Evolutionary conservation across 352 stramenopile species (phyloP).

Genomic region (Globisporangium acanthophoron): DNA sequence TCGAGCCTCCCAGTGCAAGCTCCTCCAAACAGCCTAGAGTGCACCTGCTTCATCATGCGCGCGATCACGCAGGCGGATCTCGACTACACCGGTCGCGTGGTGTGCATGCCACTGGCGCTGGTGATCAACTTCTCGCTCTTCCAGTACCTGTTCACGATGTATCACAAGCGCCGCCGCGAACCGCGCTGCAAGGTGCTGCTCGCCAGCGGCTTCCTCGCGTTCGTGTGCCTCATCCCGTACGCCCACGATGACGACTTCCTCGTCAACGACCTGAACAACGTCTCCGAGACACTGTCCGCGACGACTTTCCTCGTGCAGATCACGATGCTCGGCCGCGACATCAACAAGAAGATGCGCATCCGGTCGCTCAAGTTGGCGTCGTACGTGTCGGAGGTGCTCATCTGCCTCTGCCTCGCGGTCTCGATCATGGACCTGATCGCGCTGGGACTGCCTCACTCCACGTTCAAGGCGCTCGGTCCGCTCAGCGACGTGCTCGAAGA

Average conservation of each 20-base stretch:
- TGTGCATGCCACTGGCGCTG: constrained; percentile 2
- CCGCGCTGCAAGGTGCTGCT: constrained; percentile 1
- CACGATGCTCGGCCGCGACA: constrained; percentile 25
- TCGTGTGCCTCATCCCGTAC: constrained; percentile 17
- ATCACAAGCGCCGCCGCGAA: constrained; percentile 11
- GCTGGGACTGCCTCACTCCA: not conserved
- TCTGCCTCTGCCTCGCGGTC: constrained; percentile 11
- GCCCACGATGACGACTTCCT: constrained; percentile 11
- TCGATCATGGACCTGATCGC: not conserved
- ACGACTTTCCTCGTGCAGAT: constrained; percentile 31
- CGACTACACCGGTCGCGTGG: not conserved
- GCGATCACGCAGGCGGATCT: not conserved
- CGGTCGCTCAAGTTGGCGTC: constrained; percentile 12
- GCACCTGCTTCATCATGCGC: not conserved
- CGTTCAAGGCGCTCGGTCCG: not conserved
- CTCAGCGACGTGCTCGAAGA: constrained; percentile 18
- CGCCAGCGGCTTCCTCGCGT: constrained; percentile 13
- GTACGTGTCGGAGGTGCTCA: constrained; percentile 10
- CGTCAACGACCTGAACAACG: constrained; percentile 24
- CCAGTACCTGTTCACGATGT: constrained; percentile 29
- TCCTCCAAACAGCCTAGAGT: too few relatives aligned
- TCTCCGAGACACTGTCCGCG: constrained; percentile 26
- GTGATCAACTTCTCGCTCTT: constrained; percentile 36
- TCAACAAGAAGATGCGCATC: constrained; percentile 27
- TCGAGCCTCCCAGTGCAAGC: too few relatives aligned